Percentiles rank a stretch among this genome's conserved stretches.
phyloP scores from a whole-genome alignment of 2,329 filamentous ascomycete species.

The Pseudogymnoascus sp. region DNA sequence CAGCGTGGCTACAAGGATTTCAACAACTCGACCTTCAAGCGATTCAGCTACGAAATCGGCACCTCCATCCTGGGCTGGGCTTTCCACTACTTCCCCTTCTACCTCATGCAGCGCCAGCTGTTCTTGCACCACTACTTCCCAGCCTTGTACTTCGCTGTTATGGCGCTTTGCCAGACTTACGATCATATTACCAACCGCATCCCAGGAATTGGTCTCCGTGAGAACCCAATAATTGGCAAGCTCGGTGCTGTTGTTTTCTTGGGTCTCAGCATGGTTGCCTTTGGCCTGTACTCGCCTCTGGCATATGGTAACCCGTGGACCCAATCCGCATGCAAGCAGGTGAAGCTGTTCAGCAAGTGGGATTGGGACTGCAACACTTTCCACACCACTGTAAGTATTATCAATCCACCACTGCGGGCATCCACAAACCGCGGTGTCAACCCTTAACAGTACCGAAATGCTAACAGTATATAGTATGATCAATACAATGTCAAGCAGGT shows the following conservation, averaged over 20 bases:
- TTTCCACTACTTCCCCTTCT: constrained; percentile 98
- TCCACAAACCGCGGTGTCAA: not conserved
- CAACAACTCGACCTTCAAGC: constrained; percentile 73
- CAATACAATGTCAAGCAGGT: not conserved
- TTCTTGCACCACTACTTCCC: constrained; percentile 99
- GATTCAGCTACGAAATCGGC: constrained; percentile 95
- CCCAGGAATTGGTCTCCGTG: constrained; percentile 56
- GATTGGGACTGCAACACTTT: constrained; percentile 99
- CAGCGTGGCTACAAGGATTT: constrained; percentile 91
- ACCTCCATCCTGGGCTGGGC: constrained; percentile 88
- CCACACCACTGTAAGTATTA: constrained; percentile 67
- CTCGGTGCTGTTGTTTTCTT: constrained; percentile 68
- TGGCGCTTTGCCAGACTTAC: constrained; percentile 80
- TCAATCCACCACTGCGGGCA: constrained; percentile 6
- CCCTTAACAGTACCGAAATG: too few relatives aligned
- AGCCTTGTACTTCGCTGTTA: constrained; percentile 88
- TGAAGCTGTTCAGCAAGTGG: constrained; percentile 85
- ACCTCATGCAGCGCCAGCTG: constrained; percentile 92
- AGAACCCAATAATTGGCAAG: constrained; percentile 67
- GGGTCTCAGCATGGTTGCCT: constrained; percentile 64
- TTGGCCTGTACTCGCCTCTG: constrained; percentile 79
- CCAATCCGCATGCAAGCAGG: constrained; percentile 72
- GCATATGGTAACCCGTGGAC: constrained; percentile 95
- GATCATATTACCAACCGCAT: constrained; percentile 78
- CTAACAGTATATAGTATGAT: not conserved